Evolutionary conservation across 331 rosid species (phyloP), one percentile per base, ranked within the genome.

Genomic region (Pyrus hybrid): DNA sequence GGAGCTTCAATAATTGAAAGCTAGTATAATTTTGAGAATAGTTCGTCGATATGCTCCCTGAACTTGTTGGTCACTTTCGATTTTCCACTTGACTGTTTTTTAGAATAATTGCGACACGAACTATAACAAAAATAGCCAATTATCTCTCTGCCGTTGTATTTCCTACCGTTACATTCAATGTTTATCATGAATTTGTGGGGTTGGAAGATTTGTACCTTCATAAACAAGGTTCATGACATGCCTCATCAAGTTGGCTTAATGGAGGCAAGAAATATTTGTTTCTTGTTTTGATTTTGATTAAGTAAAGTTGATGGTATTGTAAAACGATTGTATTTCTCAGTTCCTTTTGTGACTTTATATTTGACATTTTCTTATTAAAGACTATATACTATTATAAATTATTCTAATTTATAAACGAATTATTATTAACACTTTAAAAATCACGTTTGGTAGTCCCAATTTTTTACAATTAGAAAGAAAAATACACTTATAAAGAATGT

Each of bases 1-100:
- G 96, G 93, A 90, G 91, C 83, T 92, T 90, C 64, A 88, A 91
- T 63, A 87, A 77, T 28, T 68, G 70, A 77, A 72, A 37, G 61
- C 26, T 62, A 11, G 13, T 45, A 14, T 13, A 8, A 28, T 63
- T 28, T 63, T 6, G 1, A 17, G n/a, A 51, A 10, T 51, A 51
- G 0, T 51, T 51, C 10, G 21, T 17, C 57, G 10, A 6, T 51
- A 7, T 51, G 6, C 21, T 51, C 9, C 3, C 9, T 17, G 4
- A 51, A 51, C 21, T 51, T 51, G 21, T 51, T 0, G 10, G 2
- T 17, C 21, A 7, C 2, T 51, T 51, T 51, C 18, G 1, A 51
- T 9, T 51, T 51, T 51, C 4, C 21, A 6, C 57, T 17, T 6
- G 13, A 37, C 13, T 17, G 0, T 51, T 51, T 49, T 51, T 17